These are phyloP conservation scores for Chlamydomonas incerta DNA, from an alignment of 139 green algal genomes.

Conservation along the genomic window DNA sequence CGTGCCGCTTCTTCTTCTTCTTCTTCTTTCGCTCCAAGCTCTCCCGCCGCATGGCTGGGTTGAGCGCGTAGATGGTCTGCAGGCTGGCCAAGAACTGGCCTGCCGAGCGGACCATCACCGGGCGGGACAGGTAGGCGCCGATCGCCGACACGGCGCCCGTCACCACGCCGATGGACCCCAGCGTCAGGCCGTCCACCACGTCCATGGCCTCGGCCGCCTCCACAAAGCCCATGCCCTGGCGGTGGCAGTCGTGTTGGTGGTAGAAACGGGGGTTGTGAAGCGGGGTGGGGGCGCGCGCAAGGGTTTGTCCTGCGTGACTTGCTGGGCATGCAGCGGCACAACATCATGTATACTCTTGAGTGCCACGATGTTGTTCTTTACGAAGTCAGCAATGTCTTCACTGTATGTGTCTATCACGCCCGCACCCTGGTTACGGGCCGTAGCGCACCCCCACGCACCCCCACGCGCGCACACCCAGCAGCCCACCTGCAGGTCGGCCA, in stretches of 20 bases:
- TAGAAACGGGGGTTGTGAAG: too few relatives aligned
- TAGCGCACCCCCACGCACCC: background rate
- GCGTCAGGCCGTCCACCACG: slow-evolving; percentile 30
- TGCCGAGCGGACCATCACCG: slow-evolving; percentile 1
- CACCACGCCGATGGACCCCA: slow-evolving; percentile 29
- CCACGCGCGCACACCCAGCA: background rate
- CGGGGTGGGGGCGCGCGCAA: too few relatives aligned
- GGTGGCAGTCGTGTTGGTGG: background rate
- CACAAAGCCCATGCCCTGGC: slow-evolving; percentile 13
- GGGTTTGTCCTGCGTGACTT: too few relatives aligned
- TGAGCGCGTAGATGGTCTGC: slow-evolving; percentile 36
- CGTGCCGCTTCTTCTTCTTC: background rate
- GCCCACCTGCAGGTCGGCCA: slow-evolving; percentile 17
- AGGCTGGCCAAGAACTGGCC: slow-evolving; percentile 23
- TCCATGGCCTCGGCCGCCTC: slow-evolving; percentile 21
- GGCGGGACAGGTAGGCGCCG: slow-evolving; percentile 22
- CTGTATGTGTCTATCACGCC: too few relatives aligned
- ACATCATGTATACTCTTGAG: too few relatives aligned
- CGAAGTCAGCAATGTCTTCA: too few relatives aligned
- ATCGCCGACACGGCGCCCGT: slow-evolving; percentile 32
- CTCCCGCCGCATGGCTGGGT: slow-evolving; percentile 18
- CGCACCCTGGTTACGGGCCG: too few relatives aligned
- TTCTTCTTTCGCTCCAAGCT: background rate
- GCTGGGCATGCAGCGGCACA: too few relatives aligned
- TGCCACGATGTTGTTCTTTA: too few relatives aligned